phyloP scores from a whole-genome alignment of 2,329 filamentous ascomycete genomes.

The Pestalotiopsis fici region DNA sequence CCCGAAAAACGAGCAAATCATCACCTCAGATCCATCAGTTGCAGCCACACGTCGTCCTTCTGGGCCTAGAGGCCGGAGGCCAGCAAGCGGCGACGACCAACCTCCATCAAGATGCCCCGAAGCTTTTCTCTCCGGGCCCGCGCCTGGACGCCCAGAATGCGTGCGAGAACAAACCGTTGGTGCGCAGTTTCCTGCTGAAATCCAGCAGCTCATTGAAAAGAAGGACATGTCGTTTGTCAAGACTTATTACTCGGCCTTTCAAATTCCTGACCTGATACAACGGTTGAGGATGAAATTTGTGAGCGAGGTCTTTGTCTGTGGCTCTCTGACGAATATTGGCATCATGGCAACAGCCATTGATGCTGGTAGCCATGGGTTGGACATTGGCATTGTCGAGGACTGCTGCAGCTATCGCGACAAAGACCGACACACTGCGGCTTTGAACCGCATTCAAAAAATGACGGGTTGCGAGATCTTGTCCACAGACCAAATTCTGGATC shows the following conservation, averaged over 20 bases:
- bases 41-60: slow-evolving; percentile 13
- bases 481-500: slow-evolving; percentile 57
- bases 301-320: slow-evolving; percentile 87
- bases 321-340: slow-evolving; percentile 82
- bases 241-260: slow-evolving; percentile 86
- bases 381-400: slow-evolving; percentile 85
- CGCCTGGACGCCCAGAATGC: slow-evolving; percentile 35
- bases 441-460: slow-evolving; percentile 71
- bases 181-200: slow-evolving; percentile 41
- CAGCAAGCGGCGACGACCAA: slow-evolving; percentile 26
- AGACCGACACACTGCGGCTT: slow-evolving; percentile 67
- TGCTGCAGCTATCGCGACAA: slow-evolving; percentile 81
- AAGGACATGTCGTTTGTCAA: slow-evolving; percentile 62
- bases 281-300: slow-evolving; percentile 83
- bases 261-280: slow-evolving; percentile 70
- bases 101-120: slow-evolving; percentile 19
- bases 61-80: slow-evolving; percentile 21
- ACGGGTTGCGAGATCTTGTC: slow-evolving; percentile 71
- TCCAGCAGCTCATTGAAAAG: slow-evolving; percentile 45
- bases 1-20: slow-evolving; percentile 53
- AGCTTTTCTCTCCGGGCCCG: slow-evolving; percentile 42
- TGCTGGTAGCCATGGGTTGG: slow-evolving; percentile 82
- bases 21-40: slow-evolving; percentile 37
- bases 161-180: slow-evolving; percentile 47
- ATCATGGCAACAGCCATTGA: slow-evolving; percentile 91